Conservation (phyloP, 2,329 filamentous ascomycete species). For the Fusarium equiseti region DNA sequence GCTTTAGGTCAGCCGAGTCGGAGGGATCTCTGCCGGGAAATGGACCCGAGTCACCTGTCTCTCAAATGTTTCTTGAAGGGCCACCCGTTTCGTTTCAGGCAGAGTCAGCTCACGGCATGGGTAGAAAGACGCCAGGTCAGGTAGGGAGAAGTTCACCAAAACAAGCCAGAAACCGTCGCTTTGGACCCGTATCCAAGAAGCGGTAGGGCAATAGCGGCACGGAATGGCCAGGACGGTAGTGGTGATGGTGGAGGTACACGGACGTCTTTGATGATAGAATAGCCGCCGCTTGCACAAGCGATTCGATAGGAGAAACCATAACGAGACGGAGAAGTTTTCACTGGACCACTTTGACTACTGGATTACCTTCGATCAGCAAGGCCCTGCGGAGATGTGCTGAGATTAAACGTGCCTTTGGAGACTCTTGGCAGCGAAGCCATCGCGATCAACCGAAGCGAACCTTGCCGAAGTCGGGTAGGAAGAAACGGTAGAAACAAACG, state of each 20-base stretch:
- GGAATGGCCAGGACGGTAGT: slow-evolving; percentile 24
- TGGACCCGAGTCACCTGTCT: slow-evolving; percentile 11
- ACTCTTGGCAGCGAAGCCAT: slow-evolving; percentile 22
- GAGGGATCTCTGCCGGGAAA: slow-evolving; percentile 19
- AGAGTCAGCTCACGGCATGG: slow-evolving; percentile 35
- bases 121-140: slow-evolving; percentile 20
- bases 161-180: slow-evolving; percentile 4
- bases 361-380: slow-evolving; percentile 16
- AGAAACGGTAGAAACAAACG: slow-evolving; percentile 36
- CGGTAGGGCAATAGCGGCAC: slow-evolving; percentile 26
- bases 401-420: slow-evolving; percentile 20
- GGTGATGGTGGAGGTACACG: slow-evolving; percentile 29
- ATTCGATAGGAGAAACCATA: slow-evolving; percentile 12
- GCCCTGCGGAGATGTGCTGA: slow-evolving; percentile 12
- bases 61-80: slow-evolving; percentile 34
- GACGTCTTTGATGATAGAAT: slow-evolving; percentile 7
- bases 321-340: slow-evolving; percentile 24
- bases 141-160: slow-evolving; percentile 15
- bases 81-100: slow-evolving; percentile 42
- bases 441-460: slow-evolving; percentile 6
- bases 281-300: slow-evolving; percentile 10
- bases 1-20: background rate
- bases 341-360: background rate
- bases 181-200: slow-evolving; percentile 20
- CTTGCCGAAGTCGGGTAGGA: slow-evolving; percentile 23